phyloP scores from a whole-genome alignment of 371 early-diverging fungal genomes.

The Paraphysoderma sedebokerense region DNA sequence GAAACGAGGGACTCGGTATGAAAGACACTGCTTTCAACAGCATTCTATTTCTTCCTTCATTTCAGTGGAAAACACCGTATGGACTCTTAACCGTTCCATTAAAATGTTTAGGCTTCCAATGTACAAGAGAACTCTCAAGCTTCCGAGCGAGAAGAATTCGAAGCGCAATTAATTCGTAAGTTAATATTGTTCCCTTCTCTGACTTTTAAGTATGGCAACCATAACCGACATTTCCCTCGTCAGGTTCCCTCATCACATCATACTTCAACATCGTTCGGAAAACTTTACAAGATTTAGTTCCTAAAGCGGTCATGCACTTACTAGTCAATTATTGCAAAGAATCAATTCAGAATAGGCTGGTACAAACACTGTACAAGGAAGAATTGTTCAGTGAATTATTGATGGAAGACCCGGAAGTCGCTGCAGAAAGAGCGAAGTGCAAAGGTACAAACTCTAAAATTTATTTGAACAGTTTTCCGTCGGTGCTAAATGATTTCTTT shows the following conservation, averaged over 20 bases:
- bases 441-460: no score
- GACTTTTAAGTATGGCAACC: background rate
- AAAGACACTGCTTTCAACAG: no score
- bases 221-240: background rate
- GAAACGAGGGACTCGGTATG: no score
- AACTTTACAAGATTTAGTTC: constrained; percentile 72
- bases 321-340: constrained; percentile 60
- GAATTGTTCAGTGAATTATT: constrained; percentile 49
- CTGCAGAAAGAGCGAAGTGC: constrained; percentile 57
- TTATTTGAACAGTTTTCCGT: no score
- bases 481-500: no score
- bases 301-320: constrained; percentile 82
- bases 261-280: constrained; percentile 75
- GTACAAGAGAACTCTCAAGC: no score
- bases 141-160: constrained; percentile 58
- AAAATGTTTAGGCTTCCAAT: no score
- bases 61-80: no score
- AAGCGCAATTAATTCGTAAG: constrained; percentile 65
- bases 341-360: constrained; percentile 61
- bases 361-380: constrained; percentile 63
- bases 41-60: no score
- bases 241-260: constrained; percentile 51
- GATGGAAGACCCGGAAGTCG: constrained; percentile 54
- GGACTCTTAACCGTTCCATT: no score
- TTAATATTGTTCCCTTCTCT: background rate